Base-by-base conservation (phyloP, 2,329 filamentous ascomycete species). In the Gaeumannomyces tritici region DNA sequence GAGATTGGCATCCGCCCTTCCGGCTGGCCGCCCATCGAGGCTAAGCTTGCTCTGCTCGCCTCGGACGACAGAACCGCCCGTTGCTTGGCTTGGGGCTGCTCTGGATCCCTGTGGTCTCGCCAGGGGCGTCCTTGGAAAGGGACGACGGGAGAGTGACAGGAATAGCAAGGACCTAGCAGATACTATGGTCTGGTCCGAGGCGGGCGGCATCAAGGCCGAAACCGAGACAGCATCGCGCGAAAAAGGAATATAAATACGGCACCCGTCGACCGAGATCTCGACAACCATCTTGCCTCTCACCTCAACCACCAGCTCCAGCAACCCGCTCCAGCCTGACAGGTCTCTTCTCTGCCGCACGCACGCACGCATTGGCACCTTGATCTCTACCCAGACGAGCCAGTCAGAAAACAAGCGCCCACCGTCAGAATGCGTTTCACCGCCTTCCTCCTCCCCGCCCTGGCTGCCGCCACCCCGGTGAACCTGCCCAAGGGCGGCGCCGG, bases 401-500 rank as follows among this genome's bases (percentile, higher is more conserved):
- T 24, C 12, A 56, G 24, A 4, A 31, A 9, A 31, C n/a, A 27
- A 24, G 24, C 57, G n/a, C 55, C 29, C 51, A 1, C 8, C 4
- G 26, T 42, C 71, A 76, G 65, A 65, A 78, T 78, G 76, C 72
- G 72, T 66, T 72, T 68, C 63, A 67, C 71, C 67, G 62, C 74
- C 59, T 66, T 75, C 62, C 67, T 76, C 64, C 68, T 72, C 55
- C 76, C 74, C 61, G 71, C 66, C 47, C 72, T 78, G 31, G 75
- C 68, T 64, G 72, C 68, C 55, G 76, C 76, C 61, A 72, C 65
- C 58, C 76, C 76, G 51, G 33, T 66, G 26, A 29, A 71, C 59
- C 68, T 68, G 12, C 68, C 71, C 35, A 66, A 68, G 57, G 64
- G 65, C 42, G 60, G 65, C 42, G 55, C 57, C 29, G 28, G 13